A percentile compares a stretch with the other conserved stretches of the same genome.
Evolutionary conservation across 2,329 filamentous ascomycete genomes (phyloP).

Genomic region (Hymenoscyphus linearis): DNA sequence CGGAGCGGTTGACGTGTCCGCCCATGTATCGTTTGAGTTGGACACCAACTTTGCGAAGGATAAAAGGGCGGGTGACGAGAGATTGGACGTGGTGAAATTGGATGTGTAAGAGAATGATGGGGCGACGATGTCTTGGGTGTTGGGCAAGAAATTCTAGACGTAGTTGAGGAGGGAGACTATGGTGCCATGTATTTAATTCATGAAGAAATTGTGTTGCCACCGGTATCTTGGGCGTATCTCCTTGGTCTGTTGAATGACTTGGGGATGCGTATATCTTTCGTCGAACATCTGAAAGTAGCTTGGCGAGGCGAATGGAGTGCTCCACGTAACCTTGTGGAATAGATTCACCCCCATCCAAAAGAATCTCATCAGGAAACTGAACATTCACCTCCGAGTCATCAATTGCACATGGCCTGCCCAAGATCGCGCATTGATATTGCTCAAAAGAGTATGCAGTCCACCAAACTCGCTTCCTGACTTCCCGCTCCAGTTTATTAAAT

Average conservation of each 20-base stretch:
- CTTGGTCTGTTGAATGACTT: conserved; percentile 15
- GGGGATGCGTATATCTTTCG: conserved; percentile 26
- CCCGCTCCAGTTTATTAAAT: conserved; percentile 31
- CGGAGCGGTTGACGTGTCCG: conserved; percentile 22
- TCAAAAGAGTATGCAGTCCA: conserved; percentile 30
- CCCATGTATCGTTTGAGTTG: conserved; percentile 26
- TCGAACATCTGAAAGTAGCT: conserved; percentile 25
- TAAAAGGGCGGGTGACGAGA: conserved; percentile 27
- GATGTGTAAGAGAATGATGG: conserved; percentile 27
- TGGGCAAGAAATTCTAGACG: conserved; percentile 19
- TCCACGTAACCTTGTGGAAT: conserved; percentile 26
- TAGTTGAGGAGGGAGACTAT: conserved; percentile 23
- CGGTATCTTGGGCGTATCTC: conserved; percentile 18
- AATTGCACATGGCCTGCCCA: conserved; percentile 28
- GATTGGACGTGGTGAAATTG: conserved; percentile 29
- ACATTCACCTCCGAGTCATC: conserved; percentile 29
- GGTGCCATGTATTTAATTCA: conserved; percentile 26
- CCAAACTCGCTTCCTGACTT: conserved; percentile 29
- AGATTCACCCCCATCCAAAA: conserved; percentile 25
- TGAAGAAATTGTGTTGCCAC: conserved; percentile 22
- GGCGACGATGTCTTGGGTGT: conserved; percentile 23
- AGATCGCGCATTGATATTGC: conserved; percentile 29
- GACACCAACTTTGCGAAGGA: conserved; percentile 27
- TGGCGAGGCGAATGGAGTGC: conserved; percentile 22
- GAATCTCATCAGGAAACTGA: conserved; percentile 25